Percentiles rank a stretch among this genome's conserved stretches.
These are phyloP conservation scores for Candida sakaeoensis DNA, from an alignment of 805 yeast species.

Conservation along the genomic window DNA sequence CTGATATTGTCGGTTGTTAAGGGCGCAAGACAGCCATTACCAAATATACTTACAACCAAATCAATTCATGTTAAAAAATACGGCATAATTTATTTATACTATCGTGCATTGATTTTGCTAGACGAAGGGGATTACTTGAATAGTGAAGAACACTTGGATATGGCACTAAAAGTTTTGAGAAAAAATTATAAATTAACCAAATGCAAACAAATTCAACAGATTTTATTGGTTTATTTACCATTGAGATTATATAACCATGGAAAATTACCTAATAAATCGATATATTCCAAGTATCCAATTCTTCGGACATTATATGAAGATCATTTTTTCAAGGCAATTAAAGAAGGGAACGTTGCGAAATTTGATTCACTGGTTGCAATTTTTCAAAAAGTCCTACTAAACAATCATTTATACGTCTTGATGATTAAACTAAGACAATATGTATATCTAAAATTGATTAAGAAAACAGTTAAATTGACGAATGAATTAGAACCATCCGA, in stretches of 20 bases:
- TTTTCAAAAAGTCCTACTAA: slow-evolving; percentile 51
- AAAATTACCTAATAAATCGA: slow-evolving; percentile 40
- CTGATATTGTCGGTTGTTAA: slow-evolving; percentile 68
- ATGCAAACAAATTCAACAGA: slow-evolving; percentile 36
- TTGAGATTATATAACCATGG: slow-evolving; percentile 49
- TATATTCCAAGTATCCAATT: slow-evolving; percentile 41
- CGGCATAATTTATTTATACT: slow-evolving; percentile 61
- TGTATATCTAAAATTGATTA: slow-evolving; percentile 50
- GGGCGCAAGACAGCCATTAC: slow-evolving; percentile 51
- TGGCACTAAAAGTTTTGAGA: slow-evolving; percentile 42
- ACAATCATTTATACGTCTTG: slow-evolving; percentile 57
- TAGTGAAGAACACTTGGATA: slow-evolving; percentile 49
- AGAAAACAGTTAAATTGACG: slow-evolving; percentile 26
- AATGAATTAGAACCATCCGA: slow-evolving; percentile 10
- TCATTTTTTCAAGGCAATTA: slow-evolving; percentile 46
- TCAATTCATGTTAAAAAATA: slow-evolving; percentile 35
- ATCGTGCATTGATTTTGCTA: slow-evolving; percentile 61
- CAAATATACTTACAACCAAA: slow-evolving; percentile 37
- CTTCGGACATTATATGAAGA: slow-evolving; percentile 41
- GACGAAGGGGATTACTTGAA: slow-evolving; percentile 57
- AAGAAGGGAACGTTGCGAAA: slow-evolving; percentile 50
- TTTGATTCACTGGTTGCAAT: slow-evolving; percentile 45
- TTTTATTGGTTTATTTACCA: slow-evolving; percentile 63
- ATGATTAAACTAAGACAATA: slow-evolving; percentile 49
- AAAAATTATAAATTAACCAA: slow-evolving; percentile 20